Percentiles rank a stretch among this genome's conserved stretches.
Evolutionary conservation across 1,284 basidiomycete species (phyloP).

Genomic region (Singerocomus rubriflavus): DNA sequence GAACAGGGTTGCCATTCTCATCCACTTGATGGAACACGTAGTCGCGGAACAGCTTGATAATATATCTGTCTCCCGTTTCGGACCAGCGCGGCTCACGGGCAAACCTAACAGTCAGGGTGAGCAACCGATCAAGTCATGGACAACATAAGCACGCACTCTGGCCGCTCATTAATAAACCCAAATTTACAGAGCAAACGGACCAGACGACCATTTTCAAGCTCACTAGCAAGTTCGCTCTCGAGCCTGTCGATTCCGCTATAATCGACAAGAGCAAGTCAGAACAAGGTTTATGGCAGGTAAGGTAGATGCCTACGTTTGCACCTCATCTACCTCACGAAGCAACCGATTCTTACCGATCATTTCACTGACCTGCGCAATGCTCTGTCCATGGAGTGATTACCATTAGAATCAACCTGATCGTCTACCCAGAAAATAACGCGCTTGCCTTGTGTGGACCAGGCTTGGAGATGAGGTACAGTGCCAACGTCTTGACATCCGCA

Average conservation of each 20-base stretch:
- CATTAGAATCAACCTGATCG: background rate
- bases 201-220: conserved; percentile 97
- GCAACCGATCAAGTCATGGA: background rate
- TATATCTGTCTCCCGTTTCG: conserved; percentile 97
- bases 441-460: conserved; percentile 59
- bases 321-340: conserved; percentile 80
- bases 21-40: conserved; percentile 98
- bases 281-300: background rate
- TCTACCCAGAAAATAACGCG: background rate
- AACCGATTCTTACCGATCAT: conserved; percentile 71
- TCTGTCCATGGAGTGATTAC: conserved; percentile 40
- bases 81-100: conserved; percentile 95
- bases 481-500: conserved; percentile 77
- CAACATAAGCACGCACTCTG: conserved; percentile 65
- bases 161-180: conserved; percentile 97
- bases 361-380: conserved; percentile 76
- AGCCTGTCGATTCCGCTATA: conserved; percentile 75
- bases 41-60: conserved; percentile 97
- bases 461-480: conserved; percentile 77
- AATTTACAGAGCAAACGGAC: conserved; percentile 92
- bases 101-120: conserved; percentile 56
- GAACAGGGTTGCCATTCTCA: conserved; percentile 84
- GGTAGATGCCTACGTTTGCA: conserved; percentile 57
- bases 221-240: conserved; percentile 82
- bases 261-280: conserved; percentile 1